Evolutionary conservation across 768 basidiomycete genomes (phyloP).

Genomic region (Mycena metata): DNA sequence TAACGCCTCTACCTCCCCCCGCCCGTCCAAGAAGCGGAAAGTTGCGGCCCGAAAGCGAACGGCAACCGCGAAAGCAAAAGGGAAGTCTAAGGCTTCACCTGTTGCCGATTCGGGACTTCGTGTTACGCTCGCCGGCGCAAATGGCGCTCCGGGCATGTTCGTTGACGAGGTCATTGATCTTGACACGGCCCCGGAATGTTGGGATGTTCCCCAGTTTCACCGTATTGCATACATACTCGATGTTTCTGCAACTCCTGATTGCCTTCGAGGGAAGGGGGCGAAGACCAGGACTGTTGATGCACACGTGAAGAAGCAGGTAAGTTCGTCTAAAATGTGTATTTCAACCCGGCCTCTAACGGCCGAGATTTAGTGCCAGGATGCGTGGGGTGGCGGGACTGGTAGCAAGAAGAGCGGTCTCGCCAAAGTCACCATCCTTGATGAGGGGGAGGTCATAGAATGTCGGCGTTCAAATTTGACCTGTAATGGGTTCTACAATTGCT

Average conservation of each 20-base stretch:
- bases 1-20: too few species aligned
- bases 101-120: too few species aligned
- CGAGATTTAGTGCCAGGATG: conserved; percentile 7
- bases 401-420: not conserved
- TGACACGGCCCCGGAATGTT: not conserved
- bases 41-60: too few species aligned
- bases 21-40: too few species aligned
- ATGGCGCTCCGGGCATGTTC: conserved; percentile 1
- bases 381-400: not conserved
- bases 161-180: not conserved
- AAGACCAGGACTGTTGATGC: too few species aligned
- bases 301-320: too few species aligned
- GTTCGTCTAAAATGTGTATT: too few species aligned
- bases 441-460: not conserved
- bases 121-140: too few species aligned
- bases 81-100: too few species aligned
- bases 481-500: not conserved
- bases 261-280: too few species aligned
- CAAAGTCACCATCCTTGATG: not conserved
- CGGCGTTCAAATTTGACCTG: conserved; percentile 4
- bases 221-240: conserved; percentile 2
- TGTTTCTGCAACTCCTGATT: not conserved
- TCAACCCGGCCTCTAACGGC: too few species aligned
- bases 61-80: too few species aligned
- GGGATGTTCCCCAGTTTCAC: not conserved